Evolutionary conservation across 805 yeast genomes (phyloP).

Genomic region (Saturnispora diversa): DNA sequence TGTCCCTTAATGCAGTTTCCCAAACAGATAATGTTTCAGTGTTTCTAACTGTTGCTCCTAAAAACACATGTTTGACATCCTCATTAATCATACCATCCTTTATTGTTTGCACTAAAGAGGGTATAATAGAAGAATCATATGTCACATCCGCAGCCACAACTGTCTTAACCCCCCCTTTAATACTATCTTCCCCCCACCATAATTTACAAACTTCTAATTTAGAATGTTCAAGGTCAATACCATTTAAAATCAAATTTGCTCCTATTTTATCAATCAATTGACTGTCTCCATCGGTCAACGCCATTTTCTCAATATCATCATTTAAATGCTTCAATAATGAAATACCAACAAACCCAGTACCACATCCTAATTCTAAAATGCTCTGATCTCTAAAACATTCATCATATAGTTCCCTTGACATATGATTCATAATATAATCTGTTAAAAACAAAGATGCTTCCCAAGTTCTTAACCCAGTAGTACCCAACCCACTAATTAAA

Average conservation of each 20-base stretch:
- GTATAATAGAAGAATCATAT: constrained; percentile 59
- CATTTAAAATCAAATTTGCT: constrained; percentile 41
- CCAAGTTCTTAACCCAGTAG: constrained; percentile 91
- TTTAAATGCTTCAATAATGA: constrained; percentile 29
- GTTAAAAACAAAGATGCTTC: constrained; percentile 74
- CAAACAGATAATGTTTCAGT: constrained; percentile 40
- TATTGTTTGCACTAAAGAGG: constrained; percentile 44
- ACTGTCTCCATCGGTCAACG: constrained; percentile 63
- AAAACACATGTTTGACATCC: constrained; percentile 23
- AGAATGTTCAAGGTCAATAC: constrained; percentile 13
- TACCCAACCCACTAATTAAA: constrained; percentile 62
- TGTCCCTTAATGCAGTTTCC: constrained; percentile 29
- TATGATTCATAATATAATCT: constrained; percentile 34
- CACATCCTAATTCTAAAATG: constrained; percentile 76
- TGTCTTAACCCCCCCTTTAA: constrained; percentile 38
- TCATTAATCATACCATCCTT: constrained; percentile 28
- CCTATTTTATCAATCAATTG: constrained; percentile 41
- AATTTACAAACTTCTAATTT: constrained; percentile 32
- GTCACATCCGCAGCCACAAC: constrained; percentile 85
- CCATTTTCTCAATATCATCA: constrained; percentile 21
- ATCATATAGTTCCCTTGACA: not conserved
- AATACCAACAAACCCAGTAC: constrained; percentile 76
- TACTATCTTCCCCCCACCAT: constrained; percentile 51
- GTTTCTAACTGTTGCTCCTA: constrained; percentile 76
- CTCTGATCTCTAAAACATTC: constrained; percentile 21